phyloP scores from a whole-genome alignment of 2,329 filamentous ascomycete genomes.

The Tolypocladium pustulatum region DNA sequence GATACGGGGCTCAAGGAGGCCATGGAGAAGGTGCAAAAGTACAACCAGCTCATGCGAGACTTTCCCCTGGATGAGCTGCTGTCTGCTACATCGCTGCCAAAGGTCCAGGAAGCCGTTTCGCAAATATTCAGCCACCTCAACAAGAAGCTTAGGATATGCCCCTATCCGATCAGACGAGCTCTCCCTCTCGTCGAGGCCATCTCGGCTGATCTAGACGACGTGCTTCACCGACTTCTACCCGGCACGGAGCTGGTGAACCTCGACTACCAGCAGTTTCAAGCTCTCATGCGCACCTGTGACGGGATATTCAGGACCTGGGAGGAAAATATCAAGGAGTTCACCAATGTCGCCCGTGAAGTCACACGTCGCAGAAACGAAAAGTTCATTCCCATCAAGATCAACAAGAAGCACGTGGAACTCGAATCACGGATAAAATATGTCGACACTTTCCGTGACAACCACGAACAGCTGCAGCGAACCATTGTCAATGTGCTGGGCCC shows the following conservation, averaged over 20 bases:
- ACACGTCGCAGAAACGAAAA: constrained; percentile 90
- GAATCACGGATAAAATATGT: constrained; percentile 91
- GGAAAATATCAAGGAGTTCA: constrained; percentile 93
- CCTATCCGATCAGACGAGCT: constrained; percentile 86
- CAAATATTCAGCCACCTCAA: constrained; percentile 92
- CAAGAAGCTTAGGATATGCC: constrained; percentile 93
- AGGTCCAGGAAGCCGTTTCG: constrained; percentile 78
- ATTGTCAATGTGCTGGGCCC: constrained; percentile 94
- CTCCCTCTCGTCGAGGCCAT: constrained; percentile 94
- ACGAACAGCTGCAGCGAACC: constrained; percentile 92
- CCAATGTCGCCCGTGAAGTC: constrained; percentile 90
- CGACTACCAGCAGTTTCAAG: constrained; percentile 82
- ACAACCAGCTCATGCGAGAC: constrained; percentile 97
- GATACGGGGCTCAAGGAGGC: constrained; percentile 95
- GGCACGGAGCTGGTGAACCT: constrained; percentile 85
- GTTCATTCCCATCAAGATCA: constrained; percentile 97
- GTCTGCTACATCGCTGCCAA: constrained; percentile 79
- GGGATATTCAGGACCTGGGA: constrained; percentile 91
- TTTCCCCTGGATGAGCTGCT: constrained; percentile 92
- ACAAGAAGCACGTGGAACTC: constrained; percentile 74
- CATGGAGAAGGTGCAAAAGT: constrained; percentile 93
- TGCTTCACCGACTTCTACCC: constrained; percentile 75
- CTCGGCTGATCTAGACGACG: constrained; percentile 80
- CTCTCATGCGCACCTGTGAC: constrained; percentile 73
- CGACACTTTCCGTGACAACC: constrained; percentile 86